phyloP scores from a whole-genome alignment of 1,139 yeast genomes.

The Debaryomyces udenii region DNA sequence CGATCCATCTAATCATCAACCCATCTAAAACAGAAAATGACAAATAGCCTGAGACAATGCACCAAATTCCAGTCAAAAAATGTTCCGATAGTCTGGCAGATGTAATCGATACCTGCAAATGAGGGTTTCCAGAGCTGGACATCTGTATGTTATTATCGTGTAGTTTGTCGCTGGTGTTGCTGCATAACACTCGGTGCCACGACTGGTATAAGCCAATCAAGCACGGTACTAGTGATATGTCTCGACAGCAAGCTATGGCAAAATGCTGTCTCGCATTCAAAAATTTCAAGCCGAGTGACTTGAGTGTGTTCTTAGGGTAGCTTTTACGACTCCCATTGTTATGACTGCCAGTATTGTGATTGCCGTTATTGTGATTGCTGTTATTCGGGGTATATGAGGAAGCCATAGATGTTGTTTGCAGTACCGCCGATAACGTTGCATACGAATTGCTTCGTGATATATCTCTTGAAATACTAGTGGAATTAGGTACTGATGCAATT shows the following conservation, averaged over 20 bases:
- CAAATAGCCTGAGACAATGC: conserved; percentile 82
- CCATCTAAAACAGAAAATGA: conserved; percentile 88
- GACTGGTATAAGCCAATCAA: conserved; percentile 59
- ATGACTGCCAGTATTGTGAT: conserved; percentile 2
- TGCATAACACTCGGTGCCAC: conserved; percentile 49
- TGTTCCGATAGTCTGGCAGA: conserved; percentile 70
- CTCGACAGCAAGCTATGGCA: conserved; percentile 71
- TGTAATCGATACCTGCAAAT: conserved; percentile 33
- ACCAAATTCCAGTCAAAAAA: conserved; percentile 74
- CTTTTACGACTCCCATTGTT: conserved; percentile 9
- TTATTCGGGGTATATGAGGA: not conserved
- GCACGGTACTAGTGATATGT: conserved; percentile 69
- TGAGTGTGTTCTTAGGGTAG: conserved; percentile 34
- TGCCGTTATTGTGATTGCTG: not conserved
- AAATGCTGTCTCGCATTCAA: conserved; percentile 78
- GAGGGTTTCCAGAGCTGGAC: not conserved
- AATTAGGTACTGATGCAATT: conserved; percentile 13
- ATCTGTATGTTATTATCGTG: conserved; percentile 6
- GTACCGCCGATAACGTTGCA: not conserved
- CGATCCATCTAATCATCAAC: conserved; percentile 90
- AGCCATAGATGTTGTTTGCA: conserved; percentile 9
- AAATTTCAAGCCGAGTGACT: conserved; percentile 63
- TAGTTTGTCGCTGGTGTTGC: conserved; percentile 20
- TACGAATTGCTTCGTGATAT: conserved; percentile 20
- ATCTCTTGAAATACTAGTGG: conserved; percentile 10